Base-by-base conservation (phyloP, 352 stramenopile genomes). In the Globisporangium camurandrum region DNA sequence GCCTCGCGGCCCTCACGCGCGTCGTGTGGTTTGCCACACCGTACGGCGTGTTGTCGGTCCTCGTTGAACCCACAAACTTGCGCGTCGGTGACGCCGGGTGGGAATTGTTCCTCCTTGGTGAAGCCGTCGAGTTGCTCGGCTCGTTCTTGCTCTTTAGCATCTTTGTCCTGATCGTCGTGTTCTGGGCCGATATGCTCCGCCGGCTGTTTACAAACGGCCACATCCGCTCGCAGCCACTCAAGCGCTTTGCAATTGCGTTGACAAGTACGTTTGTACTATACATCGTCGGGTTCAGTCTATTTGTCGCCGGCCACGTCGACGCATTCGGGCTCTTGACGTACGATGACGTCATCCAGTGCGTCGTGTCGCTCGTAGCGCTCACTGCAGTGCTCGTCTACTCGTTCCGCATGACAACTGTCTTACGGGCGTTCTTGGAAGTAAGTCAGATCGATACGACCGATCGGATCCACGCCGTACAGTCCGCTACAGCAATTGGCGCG, bases 131-230 rank as follows among this genome's bases (percentile, higher is more conserved):
- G 45, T 85, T 91, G 28, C 49, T 95, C 7, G 95, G 95, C 38
- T 97, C 87, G 19, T 78, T 98, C 43, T 72, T 94, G n/a, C 72
- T 98, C 26, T 98, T 98, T 70, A 93, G 84, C 49, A 96, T 98
- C 61, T 98, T 98, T 57, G 95, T 98, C 55, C 80, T 98, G 17
- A 98, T 98, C 66, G 72, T 98, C 39, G 93, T 98, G 22, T 98
- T 97, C 71, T 98, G 95, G 95, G 91, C 95, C 6, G 92, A 98
- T 65, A 97, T 98, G 78, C 69, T 98, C 30, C 96, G 97, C 45
- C 94, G 96, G 9, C 70, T 87, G 17, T 88, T 87, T 59, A 84
- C 79, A 16, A 77, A 91, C 46, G 72, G 81, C 45, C 74, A 62
- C 47, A 68, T 88, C 41, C 65, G 71, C 16, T 86, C 76, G 24